phyloP scores from a whole-genome alignment of 768 basidiomycete species.

The Tylopilus vinaceipallidus region DNA sequence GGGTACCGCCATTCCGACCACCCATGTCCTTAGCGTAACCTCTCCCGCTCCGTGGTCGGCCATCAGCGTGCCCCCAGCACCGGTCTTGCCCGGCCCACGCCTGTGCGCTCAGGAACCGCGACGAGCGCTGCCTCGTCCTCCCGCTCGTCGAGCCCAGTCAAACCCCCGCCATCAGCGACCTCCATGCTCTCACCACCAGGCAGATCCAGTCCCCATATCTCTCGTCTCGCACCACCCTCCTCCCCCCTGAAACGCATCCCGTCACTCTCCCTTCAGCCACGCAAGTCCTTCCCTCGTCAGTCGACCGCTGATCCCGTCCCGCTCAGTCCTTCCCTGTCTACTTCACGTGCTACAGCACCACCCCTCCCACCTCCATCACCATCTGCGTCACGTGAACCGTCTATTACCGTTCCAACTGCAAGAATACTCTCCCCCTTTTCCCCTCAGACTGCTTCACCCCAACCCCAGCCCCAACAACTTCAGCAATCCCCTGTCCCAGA shows the following conservation, averaged over 20 bases:
- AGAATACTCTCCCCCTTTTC: conserved; percentile 40
- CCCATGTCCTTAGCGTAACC: conserved; percentile 15
- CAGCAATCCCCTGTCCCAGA: conserved; percentile 18
- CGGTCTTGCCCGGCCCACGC: conserved; percentile 40
- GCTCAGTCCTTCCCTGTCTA: conserved; percentile 26
- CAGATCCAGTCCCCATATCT: conserved; percentile 23
- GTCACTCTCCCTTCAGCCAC: conserved; percentile 45
- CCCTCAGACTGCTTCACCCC: conserved; percentile 32
- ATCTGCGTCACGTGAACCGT: conserved; percentile 23
- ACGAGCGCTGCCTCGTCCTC: conserved; percentile 46
- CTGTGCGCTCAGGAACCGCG: conserved; percentile 34
- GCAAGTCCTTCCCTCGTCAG: conserved; percentile 48
- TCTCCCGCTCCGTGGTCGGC: conserved; percentile 39
- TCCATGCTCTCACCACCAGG: conserved; percentile 32
- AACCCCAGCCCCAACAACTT: conserved; percentile 23
- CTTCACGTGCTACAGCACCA: conserved; percentile 27
- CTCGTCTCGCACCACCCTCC: conserved; percentile 33
- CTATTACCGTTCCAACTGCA: conserved; percentile 27
- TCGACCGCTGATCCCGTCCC: conserved; percentile 37
- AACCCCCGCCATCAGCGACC: conserved; percentile 32
- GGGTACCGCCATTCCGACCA: background rate
- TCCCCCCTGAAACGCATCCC: conserved; percentile 62
- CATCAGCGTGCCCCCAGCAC: conserved; percentile 65
- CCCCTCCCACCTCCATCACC: conserved; percentile 3
- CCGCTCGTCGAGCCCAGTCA: conserved; percentile 64